Evolutionary conservation across 2,329 filamentous ascomycete genomes (phyloP).

Genomic region (Sporothrix globosa): DNA sequence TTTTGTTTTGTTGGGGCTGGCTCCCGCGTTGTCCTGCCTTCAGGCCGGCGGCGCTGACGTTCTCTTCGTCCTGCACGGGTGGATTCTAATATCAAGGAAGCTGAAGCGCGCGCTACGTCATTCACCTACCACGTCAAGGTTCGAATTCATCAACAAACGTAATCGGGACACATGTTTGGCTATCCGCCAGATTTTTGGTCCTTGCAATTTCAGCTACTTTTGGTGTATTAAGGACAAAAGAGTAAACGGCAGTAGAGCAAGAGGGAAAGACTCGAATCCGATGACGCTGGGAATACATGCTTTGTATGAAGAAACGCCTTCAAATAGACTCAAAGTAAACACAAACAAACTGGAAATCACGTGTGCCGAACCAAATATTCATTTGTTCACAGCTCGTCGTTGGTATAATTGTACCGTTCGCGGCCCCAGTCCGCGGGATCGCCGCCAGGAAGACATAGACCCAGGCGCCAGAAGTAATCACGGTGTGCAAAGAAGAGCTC

Average conservation of each 20-base stretch:
- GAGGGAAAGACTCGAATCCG: not conserved
- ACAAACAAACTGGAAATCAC: not conserved
- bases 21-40: no score
- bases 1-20: not conserved
- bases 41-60: not conserved
- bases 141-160: not conserved
- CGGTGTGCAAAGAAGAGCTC: constrained; percentile 89
- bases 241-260: not conserved
- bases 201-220: constrained; percentile 1
- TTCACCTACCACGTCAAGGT: not conserved
- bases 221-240: not conserved
- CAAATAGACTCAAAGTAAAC: not conserved
- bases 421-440: constrained; percentile 69
- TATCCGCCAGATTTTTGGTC: not conserved
- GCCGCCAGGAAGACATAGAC: constrained; percentile 82
- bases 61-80: not conserved
- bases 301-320: constrained; percentile 8
- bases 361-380: not conserved
- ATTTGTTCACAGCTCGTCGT: constrained; percentile 29
- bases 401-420: constrained; percentile 49
- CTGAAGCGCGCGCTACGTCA: constrained; percentile 29
- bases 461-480: constrained; percentile 95
- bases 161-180: not conserved
- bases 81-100: not conserved
- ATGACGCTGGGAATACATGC: not conserved